Evolutionary conservation across 2,329 filamentous ascomycete species (phyloP), one percentile per base, ranked within the genome.

Genomic region (Aspergillus sp.): DNA sequence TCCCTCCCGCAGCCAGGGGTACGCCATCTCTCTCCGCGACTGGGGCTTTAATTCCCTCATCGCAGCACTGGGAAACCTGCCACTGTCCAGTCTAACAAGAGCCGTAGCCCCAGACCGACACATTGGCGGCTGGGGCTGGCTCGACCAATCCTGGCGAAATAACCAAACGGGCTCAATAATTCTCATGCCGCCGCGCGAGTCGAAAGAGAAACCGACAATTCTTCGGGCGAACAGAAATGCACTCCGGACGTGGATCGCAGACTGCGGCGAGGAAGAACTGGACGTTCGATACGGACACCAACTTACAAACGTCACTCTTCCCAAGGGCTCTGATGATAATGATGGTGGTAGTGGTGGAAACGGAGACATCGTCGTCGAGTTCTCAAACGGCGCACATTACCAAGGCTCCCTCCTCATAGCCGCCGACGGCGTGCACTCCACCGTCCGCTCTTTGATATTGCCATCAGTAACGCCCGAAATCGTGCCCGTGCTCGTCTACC

Each of bases 181-280:
- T 24, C 22, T 54, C 9, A 54, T 48, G 30, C 30, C 56, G 9
- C 37, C 45, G 15, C 37, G 45, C 15, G 54, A 60, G n/a, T 13
- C 54, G 5, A 52, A 49, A 20, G 34, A 46, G 15, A 50, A 39
- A 9, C 49, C 49, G 13, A 33, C 49, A 3, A 42, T 60, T 11
- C 30, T 60, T 6, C 55, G 58, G 3, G 58, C 46, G 3, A 60
- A 57, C 27, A 46, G 58, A 4, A 59, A 61, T 50, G 57, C 59
- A 5, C 19, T 61, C 12, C 50, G 59, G 1, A 22, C 22, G 3
- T 61, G 59, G 59, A 59, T 61, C 13, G 47, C 50, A 2, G 57
- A 61, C 33, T 46, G 40, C 5, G 59, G 57, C 5, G 57, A 61
- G 19, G 50, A 53, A n/a, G 46, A 57, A 3, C 4, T 59, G 17